Evolutionary conservation across 2,329 filamentous ascomycete species (phyloP).

Genomic region (Aspergillus ibericus): DNA sequence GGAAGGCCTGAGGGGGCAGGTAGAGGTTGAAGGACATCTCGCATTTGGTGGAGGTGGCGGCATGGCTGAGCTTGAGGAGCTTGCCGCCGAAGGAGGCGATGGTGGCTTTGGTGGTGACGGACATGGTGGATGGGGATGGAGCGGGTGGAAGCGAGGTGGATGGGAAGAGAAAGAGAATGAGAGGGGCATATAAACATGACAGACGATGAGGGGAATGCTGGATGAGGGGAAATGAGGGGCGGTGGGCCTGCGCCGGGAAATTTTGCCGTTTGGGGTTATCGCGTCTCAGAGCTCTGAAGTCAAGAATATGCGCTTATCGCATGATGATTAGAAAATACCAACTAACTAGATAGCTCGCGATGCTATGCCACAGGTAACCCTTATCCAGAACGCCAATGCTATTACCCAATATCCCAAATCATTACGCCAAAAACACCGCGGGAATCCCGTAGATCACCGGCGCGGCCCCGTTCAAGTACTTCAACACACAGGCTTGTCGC

Average conservation of each 20-base stretch:
- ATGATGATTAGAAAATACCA: conserved; percentile 2
- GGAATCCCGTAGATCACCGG: conserved; percentile 95
- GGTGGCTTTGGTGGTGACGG: conserved; percentile 83
- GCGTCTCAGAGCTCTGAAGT: neutral
- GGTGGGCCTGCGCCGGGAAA: conserved; percentile 8
- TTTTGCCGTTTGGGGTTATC: conserved; percentile 9
- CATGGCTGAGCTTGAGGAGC: conserved; percentile 89
- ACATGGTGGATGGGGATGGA: conserved; percentile 53
- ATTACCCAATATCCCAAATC: neutral
- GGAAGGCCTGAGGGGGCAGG: conserved; percentile 70
- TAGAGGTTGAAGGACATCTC: conserved; percentile 93
- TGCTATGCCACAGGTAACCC: neutral
- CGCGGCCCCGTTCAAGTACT: conserved; percentile 89
- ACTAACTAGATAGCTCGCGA: neutral
- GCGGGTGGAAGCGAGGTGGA: neutral
- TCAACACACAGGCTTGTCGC: conserved; percentile 76
- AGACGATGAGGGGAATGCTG: conserved; percentile 3
- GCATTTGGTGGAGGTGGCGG: conserved; percentile 74
- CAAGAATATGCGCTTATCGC: too few relatives aligned
- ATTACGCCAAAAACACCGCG: conserved; percentile 65
- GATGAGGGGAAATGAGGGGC: conserved; percentile 16
- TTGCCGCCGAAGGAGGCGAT: conserved; percentile 92
- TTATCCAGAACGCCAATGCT: neutral
- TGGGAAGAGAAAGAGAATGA: conserved; percentile 8
- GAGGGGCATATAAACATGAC: neutral